Conservation (phyloP, 768 basidiomycete genomes). For the Mrakia blollopis region DNA sequence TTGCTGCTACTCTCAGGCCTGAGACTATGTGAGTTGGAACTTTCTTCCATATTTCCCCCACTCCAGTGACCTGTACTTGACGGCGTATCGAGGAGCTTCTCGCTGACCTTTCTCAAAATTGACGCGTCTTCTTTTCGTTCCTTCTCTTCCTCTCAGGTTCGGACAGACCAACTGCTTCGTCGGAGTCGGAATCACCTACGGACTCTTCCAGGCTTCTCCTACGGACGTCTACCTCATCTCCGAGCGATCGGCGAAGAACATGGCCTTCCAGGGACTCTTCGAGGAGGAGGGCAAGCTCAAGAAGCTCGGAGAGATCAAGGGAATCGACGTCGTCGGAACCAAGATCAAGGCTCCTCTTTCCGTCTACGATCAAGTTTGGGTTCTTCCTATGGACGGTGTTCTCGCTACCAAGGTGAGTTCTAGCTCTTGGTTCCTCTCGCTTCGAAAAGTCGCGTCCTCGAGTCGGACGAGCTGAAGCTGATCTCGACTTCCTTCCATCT, state of each 20-base stretch:
- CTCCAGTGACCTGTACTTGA: background rate
- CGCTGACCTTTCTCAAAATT: background rate
- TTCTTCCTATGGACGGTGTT: constrained; percentile 98
- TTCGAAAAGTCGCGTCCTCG: background rate
- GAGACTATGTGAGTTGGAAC: constrained; percentile 76
- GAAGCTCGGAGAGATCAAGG: constrained; percentile 71
- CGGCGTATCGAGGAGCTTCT: too few relatives aligned
- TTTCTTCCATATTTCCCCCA: background rate
- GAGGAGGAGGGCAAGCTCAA: constrained; percentile 62
- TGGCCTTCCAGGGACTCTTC: constrained; percentile 59
- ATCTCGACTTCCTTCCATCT: background rate
- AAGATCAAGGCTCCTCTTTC: constrained; percentile 83
- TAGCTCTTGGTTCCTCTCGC: background rate
- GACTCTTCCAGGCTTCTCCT: constrained; percentile 73
- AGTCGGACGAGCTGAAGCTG: background rate
- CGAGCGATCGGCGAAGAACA: constrained; percentile 55
- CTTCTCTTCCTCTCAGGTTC: constrained; percentile 55
- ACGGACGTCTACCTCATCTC: constrained; percentile 82
- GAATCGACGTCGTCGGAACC: constrained; percentile 75
- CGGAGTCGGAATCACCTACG: constrained; percentile 82
- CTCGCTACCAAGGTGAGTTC: constrained; percentile 74
- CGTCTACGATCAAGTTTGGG: constrained; percentile 78
- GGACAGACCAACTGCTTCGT: constrained; percentile 99
- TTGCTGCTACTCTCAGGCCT: constrained; percentile 92
- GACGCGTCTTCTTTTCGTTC: too few relatives aligned